phyloP scores from a whole-genome alignment of 306 rosid genomes.

The Lotus japonicus region DNA sequence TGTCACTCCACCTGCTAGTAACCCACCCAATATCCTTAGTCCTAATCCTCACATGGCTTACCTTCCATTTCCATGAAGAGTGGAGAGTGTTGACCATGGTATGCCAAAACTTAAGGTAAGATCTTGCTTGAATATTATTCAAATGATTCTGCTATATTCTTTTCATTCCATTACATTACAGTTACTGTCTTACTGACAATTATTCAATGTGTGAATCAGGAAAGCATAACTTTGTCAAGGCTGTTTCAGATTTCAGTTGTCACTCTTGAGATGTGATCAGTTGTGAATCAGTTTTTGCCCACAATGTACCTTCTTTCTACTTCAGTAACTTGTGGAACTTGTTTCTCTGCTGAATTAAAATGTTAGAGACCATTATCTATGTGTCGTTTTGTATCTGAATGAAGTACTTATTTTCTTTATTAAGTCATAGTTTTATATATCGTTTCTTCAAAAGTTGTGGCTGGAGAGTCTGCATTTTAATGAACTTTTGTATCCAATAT shows the following conservation, averaged over 20 bases:
- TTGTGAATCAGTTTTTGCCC: not conserved
- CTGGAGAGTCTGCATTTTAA: too few species aligned
- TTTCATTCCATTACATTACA: not conserved
- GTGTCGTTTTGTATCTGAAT: not conserved
- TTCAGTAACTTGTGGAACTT: slow-evolving; percentile 8
- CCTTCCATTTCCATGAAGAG: slow-evolving; percentile 17
- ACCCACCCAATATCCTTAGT: slow-evolving; percentile 14
- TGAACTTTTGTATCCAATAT: not conserved
- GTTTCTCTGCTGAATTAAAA: slow-evolving; percentile 17
- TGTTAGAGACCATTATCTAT: not conserved
- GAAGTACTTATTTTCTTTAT: not conserved
- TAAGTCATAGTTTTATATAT: not conserved
- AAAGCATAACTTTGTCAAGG: slow-evolving; percentile 13
- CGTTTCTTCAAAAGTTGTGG: not conserved
- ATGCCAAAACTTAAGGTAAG: slow-evolving; percentile 43
- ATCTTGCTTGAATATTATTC: not conserved
- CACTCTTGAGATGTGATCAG: slow-evolving; percentile 4
- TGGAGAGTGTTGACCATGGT: slow-evolving; percentile 39
- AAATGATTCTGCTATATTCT: not conserved
- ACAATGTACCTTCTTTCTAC: not conserved
- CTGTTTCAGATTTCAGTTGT: not conserved
- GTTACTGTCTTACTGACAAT: not conserved
- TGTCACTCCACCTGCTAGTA: slow-evolving; percentile 18
- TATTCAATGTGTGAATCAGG: slow-evolving; percentile 35
- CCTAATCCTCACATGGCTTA: slow-evolving; percentile 11